These are phyloP conservation scores for Colletotrichum siamense DNA, from an alignment of 2,329 filamentous ascomycete genomes.

Conservation along the genomic window DNA sequence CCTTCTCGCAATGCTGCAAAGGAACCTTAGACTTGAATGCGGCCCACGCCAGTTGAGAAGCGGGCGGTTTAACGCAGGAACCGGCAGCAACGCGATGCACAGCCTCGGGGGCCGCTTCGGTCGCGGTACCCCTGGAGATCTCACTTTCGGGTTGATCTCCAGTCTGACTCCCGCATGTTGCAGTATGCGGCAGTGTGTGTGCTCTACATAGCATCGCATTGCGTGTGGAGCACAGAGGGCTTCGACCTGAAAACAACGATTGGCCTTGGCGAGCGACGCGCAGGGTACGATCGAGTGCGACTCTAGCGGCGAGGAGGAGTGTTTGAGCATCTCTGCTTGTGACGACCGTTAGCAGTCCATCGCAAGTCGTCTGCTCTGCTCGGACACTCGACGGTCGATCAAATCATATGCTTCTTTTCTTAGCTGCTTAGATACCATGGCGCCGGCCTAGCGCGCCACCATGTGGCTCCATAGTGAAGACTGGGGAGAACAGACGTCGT, in stretches of 20 bases:
- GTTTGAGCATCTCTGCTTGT: slow-evolving; percentile 2
- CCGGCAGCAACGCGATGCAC: neutral
- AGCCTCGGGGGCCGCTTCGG: neutral
- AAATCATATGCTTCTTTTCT: slow-evolving; percentile 16
- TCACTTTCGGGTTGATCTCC: neutral
- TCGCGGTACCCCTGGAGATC: slow-evolving; percentile 8
- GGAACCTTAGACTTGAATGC: neutral
- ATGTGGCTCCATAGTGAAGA: neutral
- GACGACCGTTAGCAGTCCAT: neutral
- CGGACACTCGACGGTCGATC: slow-evolving; percentile 1
- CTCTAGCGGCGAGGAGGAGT: neutral
- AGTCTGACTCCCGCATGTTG: neutral
- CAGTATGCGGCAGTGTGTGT: neutral
- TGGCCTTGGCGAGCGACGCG: slow-evolving; percentile 5
- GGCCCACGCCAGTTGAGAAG: neutral
- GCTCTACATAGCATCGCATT: slow-evolving; percentile 7
- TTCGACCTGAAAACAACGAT: slow-evolving; percentile 21
- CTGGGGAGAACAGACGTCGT: slow-evolving; percentile 1
- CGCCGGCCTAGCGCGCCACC: neutral
- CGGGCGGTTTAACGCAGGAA: neutral
- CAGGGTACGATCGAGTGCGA: neutral
- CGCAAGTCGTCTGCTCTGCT: neutral
- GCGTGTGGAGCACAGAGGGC: neutral
- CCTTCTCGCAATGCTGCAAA: neutral
- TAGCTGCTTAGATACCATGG: neutral